These are phyloP conservation scores for Phytophthora lateralis DNA, from an alignment of 352 stramenopile species.

Conservation along the genomic window DNA sequence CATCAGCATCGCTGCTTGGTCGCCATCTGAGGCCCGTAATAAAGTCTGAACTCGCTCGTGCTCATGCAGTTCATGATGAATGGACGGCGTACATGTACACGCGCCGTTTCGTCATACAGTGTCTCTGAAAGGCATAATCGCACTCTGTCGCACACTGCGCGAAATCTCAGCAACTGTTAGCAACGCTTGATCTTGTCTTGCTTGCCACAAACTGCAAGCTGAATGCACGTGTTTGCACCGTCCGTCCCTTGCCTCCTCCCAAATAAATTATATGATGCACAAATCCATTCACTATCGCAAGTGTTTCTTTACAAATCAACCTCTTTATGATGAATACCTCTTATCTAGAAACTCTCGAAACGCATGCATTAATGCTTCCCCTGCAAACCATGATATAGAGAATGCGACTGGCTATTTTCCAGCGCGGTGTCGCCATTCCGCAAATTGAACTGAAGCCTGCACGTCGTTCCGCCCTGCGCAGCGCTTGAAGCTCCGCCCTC, in stretches of 20 bases:
- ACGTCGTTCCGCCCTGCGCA: slow-evolving; percentile 12
- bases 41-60: neutral
- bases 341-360: too few species aligned
- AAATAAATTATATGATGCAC: neutral
- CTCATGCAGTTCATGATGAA: neutral
- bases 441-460: slow-evolving; percentile 29
- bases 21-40: too few species aligned
- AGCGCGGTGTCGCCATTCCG: slow-evolving; percentile 29
- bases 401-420: slow-evolving; percentile 27
- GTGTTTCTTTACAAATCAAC: neutral
- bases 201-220: slow-evolving; percentile 1
- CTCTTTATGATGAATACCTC: neutral
- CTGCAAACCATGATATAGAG: neutral
- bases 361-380: neutral
- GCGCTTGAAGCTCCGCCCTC: slow-evolving; percentile 16
- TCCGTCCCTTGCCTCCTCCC: neutral
- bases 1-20: too few species aligned
- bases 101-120: too few species aligned
- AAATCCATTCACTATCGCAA: neutral
- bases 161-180: slow-evolving; percentile 17
- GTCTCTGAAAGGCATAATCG: too few species aligned
- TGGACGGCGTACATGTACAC: too few species aligned
- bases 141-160: neutral
- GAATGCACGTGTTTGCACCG: slow-evolving; percentile 3
- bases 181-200: slow-evolving; percentile 7